phyloP scores from a whole-genome alignment of 1,284 basidiomycete species.

The Mycena citricolor region DNA sequence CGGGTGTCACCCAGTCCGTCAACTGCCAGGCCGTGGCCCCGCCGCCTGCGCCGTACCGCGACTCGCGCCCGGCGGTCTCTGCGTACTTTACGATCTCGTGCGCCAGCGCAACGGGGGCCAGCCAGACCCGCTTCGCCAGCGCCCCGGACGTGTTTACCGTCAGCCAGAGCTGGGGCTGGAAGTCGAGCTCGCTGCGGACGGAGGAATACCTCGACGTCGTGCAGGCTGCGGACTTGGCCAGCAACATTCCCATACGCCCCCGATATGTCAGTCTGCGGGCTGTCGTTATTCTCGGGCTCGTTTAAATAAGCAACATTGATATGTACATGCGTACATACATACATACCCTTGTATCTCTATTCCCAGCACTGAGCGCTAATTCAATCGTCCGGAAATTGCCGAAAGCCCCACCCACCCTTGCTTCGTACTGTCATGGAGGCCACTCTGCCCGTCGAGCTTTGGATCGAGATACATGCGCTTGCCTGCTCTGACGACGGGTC shows the following conservation, averaged over 20 bases:
- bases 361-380: no score
- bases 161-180: constrained; percentile 82
- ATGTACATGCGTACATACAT: constrained; percentile 1
- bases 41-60: constrained; percentile 39
- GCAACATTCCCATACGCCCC: constrained; percentile 33
- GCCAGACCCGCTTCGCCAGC: constrained; percentile 81
- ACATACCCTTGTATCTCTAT: background rate
- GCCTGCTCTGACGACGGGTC: constrained; percentile 19
- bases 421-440: no score
- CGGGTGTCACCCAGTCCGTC: background rate
- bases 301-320: constrained; percentile 40
- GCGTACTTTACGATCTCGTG: constrained; percentile 87
- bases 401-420: no score
- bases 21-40: constrained; percentile 8
- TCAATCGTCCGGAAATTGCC: no score
- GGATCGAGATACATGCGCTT: constrained; percentile 11
- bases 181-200: constrained; percentile 62
- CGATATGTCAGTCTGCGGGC: constrained; percentile 67
- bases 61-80: constrained; percentile 64
- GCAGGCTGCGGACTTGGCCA: constrained; percentile 36
- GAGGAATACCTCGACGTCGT: constrained; percentile 59
- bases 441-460: constrained; percentile 17
- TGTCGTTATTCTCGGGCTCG: constrained; percentile 71
- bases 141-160: constrained; percentile 85
- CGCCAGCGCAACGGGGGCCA: constrained; percentile 77